Evolutionary conservation across 371 early-diverging fungal genomes (phyloP).

Genomic region (Mucor saturninus): DNA sequence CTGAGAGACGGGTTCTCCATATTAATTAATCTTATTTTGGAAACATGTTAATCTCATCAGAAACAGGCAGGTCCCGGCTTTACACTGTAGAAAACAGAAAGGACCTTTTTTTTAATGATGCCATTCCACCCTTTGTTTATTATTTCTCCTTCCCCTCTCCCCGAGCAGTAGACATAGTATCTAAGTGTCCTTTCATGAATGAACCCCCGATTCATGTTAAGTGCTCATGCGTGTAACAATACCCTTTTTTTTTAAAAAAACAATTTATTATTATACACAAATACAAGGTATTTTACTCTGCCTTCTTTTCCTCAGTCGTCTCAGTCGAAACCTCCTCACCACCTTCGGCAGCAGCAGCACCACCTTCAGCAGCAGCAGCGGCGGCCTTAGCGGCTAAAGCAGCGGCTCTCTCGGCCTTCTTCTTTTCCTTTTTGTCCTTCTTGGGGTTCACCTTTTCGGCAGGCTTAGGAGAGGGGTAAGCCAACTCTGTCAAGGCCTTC

Average conservation of each 20-base stretch:
- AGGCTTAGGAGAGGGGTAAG: slow-evolving; percentile 70
- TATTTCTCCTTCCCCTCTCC: slow-evolving; percentile 53
- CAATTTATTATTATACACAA: no score
- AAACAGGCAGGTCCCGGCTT: background rate
- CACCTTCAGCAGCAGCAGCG: slow-evolving; percentile 12
- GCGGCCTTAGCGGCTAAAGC: slow-evolving; percentile 35
- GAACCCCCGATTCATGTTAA: no score
- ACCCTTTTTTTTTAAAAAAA: no score
- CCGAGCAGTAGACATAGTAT: slow-evolving; percentile 52
- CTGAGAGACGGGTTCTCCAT: slow-evolving; percentile 64
- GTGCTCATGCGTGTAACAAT: no score
- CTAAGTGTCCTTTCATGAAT: slow-evolving; percentile 45
- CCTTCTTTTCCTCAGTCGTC: slow-evolving; percentile 16
- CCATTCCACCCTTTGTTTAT: background rate
- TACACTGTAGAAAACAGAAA: background rate
- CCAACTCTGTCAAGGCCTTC: slow-evolving; percentile 61
- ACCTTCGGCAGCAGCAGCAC: slow-evolving; percentile 6
- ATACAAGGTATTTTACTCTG: slow-evolving; percentile 13
- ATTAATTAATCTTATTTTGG: slow-evolving; percentile 6
- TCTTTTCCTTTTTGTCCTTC: slow-evolving; percentile 47
- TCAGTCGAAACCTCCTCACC: background rate
- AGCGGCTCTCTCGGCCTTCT: slow-evolving; percentile 38
- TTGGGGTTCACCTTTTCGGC: slow-evolving; percentile 47
- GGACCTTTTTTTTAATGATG: no score
- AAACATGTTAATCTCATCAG: slow-evolving; percentile 51